Conservation (phyloP, 768 basidiomycete genomes). For the Pleurotus tuoliensis region DNA sequence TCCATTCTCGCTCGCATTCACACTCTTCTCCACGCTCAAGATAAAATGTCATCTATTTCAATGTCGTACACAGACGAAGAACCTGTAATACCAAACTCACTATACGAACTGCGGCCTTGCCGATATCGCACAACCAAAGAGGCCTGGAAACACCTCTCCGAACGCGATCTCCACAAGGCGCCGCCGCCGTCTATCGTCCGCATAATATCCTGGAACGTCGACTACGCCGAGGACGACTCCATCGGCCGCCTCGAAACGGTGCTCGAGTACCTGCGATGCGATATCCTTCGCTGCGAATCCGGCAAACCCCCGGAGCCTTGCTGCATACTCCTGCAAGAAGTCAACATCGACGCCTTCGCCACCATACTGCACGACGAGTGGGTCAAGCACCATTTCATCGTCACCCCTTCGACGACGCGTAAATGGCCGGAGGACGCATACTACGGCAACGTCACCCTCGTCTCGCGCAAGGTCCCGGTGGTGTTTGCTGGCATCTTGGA, state of each 20-base stretch:
- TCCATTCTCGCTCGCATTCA: neutral
- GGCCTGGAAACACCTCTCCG: constrained; percentile 43
- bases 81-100: constrained; percentile 20
- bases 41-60: neutral
- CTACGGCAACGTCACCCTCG: constrained; percentile 72
- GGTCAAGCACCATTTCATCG: constrained; percentile 56
- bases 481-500: constrained; percentile 44
- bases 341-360: constrained; percentile 39
- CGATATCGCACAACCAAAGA: constrained; percentile 35
- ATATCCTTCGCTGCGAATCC: constrained; percentile 44
- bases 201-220: constrained; percentile 73
- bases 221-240: constrained; percentile 35
- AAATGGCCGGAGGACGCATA: constrained; percentile 48
- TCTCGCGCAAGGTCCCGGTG: constrained; percentile 53
- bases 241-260: constrained; percentile 43
- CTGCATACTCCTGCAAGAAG: constrained; percentile 70
- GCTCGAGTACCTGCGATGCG: constrained; percentile 51
- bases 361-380: constrained; percentile 54
- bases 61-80: constrained; percentile 3
- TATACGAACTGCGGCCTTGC: constrained; percentile 30
- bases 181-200: constrained; percentile 41
- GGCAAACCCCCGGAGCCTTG: constrained; percentile 51
- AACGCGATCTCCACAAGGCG: constrained; percentile 29
- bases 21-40: neutral
- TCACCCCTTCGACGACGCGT: constrained; percentile 49